Evolutionary conservation across 1,139 yeast species (phyloP), one percentile per base, ranked within the genome.

Genomic region (Martiniozyma asiatica): DNA sequence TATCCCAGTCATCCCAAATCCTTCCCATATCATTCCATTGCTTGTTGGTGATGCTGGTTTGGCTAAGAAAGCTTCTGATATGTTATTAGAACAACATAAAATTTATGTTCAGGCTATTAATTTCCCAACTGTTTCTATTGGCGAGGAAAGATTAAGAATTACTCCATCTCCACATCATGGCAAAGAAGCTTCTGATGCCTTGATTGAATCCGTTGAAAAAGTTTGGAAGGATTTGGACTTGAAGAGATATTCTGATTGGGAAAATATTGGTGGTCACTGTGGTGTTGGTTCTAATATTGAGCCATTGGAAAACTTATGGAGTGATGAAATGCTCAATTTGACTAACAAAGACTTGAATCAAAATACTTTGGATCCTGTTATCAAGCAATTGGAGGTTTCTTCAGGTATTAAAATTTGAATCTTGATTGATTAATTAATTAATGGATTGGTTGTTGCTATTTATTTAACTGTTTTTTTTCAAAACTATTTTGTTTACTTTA

Each of bases 91-190:
- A 40, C 75, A 81, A 48, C 81, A 87, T 59, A 67, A 71, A 44
- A 87, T 89, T 52, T 89, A 89, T 52, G 98, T 92, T 30, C 99
- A 89, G 61, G 95, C 97, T 33, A 89, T 89, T 56, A 89, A 89
- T 62, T 89, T 80, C 73, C 99, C 99, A 35, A 89, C 98, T 17
- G 98, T 89, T 35, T 80, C 96, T 23, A 77, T 82, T 49, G 98
- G 98, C 38, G 77, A 85, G 43, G 99, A 89, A 61, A 75, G 98
- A 55, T 71, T 89, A 51, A 75, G 99, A 60, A 77, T 89, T 51
- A 89, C 98, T 13, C 97, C 99, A 32, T 87, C 98, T 25, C 99
- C 99, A 24, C 97, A 96, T 34, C 99, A 89, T 56, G 71, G 73
- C 20, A 65, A 73, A 35, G 79, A 77, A 39, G 65, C 82, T 35